Conservation (phyloP, 768 basidiomycete species). For the Suillus americanus region DNA sequence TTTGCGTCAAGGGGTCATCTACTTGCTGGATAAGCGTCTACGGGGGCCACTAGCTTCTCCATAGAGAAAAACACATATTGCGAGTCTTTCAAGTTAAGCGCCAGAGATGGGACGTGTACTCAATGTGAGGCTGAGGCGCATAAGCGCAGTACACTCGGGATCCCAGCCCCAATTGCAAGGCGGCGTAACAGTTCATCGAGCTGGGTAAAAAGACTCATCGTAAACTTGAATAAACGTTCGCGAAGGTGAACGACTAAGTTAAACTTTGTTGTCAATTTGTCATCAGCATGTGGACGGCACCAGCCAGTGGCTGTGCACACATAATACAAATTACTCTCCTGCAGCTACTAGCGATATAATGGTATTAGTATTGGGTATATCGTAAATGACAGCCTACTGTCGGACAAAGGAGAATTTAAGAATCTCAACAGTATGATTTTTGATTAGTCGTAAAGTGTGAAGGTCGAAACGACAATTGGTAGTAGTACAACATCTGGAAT, state of each 20-base stretch:
- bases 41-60: too few species aligned
- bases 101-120: too few species aligned
- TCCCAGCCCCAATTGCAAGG: not conserved
- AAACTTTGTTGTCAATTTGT: too few species aligned
- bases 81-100: too few species aligned
- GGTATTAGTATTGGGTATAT: not conserved
- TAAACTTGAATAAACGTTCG: not conserved
- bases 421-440: not conserved
- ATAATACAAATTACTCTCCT: not conserved
- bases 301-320: not conserved
- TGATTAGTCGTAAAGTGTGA: not conserved
- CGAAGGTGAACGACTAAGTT: not conserved
- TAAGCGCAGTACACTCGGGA: not conserved
- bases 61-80: too few species aligned
- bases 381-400: not conserved
- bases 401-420: not conserved
- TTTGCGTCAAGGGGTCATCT: too few species aligned
- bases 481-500: not conserved
- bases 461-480: not conserved
- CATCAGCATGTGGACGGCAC: too few species aligned
- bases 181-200: not conserved
- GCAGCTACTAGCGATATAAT: not conserved
- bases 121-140: too few species aligned
- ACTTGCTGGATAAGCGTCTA: too few species aligned
- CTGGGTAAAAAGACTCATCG: not conserved